phyloP scores from a whole-genome alignment of 2,329 filamentous ascomycete species.

The Lasiodiplodia theobromae region DNA sequence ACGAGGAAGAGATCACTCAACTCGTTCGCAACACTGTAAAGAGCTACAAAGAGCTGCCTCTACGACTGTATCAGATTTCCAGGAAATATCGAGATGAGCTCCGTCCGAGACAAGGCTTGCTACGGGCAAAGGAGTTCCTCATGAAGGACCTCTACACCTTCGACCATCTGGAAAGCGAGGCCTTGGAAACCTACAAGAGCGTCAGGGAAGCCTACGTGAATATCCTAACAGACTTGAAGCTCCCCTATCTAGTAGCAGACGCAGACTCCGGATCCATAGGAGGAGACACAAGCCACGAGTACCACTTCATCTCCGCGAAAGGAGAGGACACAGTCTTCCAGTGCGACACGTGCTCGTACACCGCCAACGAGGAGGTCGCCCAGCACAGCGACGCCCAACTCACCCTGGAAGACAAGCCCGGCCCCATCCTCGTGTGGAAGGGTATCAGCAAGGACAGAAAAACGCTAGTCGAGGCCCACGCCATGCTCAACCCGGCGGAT shows the following conservation, averaged over 20 bases:
- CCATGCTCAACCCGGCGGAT: slow-evolving; percentile 11
- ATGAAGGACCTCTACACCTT: slow-evolving; percentile 99
- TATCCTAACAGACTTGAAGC: slow-evolving; percentile 81
- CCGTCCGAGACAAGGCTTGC: slow-evolving; percentile 83
- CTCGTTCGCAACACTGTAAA: slow-evolving; percentile 75
- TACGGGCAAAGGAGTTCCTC: slow-evolving; percentile 87
- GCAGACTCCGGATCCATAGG: slow-evolving; percentile 98
- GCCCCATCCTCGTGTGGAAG: slow-evolving; percentile 56
- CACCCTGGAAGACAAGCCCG: neutral
- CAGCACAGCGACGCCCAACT: slow-evolving; percentile 42
- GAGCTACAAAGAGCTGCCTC: slow-evolving; percentile 85
- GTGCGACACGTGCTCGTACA: slow-evolving; percentile 76
- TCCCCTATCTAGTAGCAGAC: slow-evolving; percentile 84
- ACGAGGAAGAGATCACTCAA: slow-evolving; percentile 93
- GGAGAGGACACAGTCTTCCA: slow-evolving; percentile 87
- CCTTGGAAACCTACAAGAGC: slow-evolving; percentile 78
- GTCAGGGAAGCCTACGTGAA: slow-evolving; percentile 76
- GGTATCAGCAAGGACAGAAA: slow-evolving; percentile 72
- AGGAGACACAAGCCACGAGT: slow-evolving; percentile 91
- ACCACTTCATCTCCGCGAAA: slow-evolving; percentile 79
- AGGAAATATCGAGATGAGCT: slow-evolving; percentile 95
- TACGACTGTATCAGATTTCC: slow-evolving; percentile 89
- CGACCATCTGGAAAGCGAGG: slow-evolving; percentile 71
- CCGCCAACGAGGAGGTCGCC: slow-evolving; percentile 89
- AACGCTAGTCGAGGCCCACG: slow-evolving; percentile 68